These are phyloP conservation scores for Camellia granthamiana DNA, from an alignment of 148 eudicot species.

Conservation along the genomic window DNA sequence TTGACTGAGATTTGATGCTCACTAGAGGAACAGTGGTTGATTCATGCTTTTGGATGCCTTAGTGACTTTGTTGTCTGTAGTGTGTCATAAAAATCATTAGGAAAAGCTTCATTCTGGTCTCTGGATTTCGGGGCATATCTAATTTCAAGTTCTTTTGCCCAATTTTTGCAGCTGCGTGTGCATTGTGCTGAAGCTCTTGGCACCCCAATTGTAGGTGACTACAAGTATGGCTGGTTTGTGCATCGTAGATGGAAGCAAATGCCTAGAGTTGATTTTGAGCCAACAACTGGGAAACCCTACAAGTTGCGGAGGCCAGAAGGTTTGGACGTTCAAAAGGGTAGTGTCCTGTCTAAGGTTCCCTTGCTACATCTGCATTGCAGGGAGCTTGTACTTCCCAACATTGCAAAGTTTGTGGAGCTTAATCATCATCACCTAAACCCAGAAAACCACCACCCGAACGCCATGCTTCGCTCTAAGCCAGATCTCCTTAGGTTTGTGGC, in stretches of 20 bases:
- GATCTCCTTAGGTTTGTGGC: conserved; percentile 83
- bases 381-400: conserved; percentile 83
- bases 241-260: conserved; percentile 86
- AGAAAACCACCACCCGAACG: conserved; percentile 8
- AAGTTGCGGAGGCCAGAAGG: conserved; percentile 75
- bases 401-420: conserved; percentile 55
- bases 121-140: neutral
- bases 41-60: neutral
- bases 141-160: neutral
- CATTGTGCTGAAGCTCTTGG: conserved; percentile 98
- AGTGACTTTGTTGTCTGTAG: neutral
- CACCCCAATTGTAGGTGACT: conserved; percentile 92
- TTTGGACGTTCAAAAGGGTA: conserved; percentile 87
- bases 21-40: neutral
- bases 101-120: conserved; percentile 1
- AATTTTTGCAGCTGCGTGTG: conserved; percentile 66
- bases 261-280: conserved; percentile 75
- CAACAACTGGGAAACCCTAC: conserved; percentile 72
- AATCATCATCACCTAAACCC: conserved; percentile 28
- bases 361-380: conserved; percentile 78
- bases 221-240: conserved; percentile 90
- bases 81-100: neutral
- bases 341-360: conserved; percentile 84
- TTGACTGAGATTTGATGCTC: no score
- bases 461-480: conserved; percentile 32